Conservation (phyloP, 1,284 basidiomycete genomes). For the Ustilago tritici region DNA sequence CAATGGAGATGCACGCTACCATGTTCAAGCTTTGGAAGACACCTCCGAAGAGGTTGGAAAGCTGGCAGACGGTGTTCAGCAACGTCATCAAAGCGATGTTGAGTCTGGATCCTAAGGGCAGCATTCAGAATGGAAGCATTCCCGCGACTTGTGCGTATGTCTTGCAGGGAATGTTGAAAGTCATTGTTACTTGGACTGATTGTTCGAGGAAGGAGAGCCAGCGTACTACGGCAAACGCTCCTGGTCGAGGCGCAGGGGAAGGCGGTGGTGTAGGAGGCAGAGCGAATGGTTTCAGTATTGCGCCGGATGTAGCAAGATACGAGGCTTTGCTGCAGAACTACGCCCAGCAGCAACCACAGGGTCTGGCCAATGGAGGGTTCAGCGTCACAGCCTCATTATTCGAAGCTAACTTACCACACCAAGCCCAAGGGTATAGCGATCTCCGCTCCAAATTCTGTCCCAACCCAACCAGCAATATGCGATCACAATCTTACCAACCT, state of each 20-base stretch:
- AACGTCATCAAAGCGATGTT: conserved; percentile 25
- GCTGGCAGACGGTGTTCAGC: conserved; percentile 38
- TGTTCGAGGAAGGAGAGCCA: conserved; percentile 34
- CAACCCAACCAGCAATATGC: neutral
- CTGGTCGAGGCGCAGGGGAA: neutral
- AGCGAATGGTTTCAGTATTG: neutral
- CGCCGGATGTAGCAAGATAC: conserved; percentile 10
- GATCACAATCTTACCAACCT: conserved; percentile 1
- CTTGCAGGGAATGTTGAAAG: conserved; percentile 42
- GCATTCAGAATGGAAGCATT: conserved; percentile 42
- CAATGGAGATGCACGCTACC: conserved; percentile 48
- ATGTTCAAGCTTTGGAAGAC: conserved; percentile 47
- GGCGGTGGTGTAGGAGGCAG: neutral
- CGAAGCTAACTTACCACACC: neutral
- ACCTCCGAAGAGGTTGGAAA: conserved; percentile 39
- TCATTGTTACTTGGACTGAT: conserved; percentile 40
- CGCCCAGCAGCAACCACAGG: neutral
- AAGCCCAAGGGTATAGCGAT: conserved; percentile 7
- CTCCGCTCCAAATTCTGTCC: neutral
- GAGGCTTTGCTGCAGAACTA: conserved; percentile 1
- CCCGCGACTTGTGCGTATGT: conserved; percentile 46
- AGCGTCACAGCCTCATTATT: conserved; percentile 13
- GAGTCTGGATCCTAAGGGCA: conserved; percentile 33
- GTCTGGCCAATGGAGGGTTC: neutral
- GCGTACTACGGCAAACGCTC: conserved; percentile 5